A percentile compares a stretch with the other conserved stretches of the same genome.
phyloP scores from a whole-genome alignment of 352 stramenopile genomes.

The Aphanomyces euteiches region DNA sequence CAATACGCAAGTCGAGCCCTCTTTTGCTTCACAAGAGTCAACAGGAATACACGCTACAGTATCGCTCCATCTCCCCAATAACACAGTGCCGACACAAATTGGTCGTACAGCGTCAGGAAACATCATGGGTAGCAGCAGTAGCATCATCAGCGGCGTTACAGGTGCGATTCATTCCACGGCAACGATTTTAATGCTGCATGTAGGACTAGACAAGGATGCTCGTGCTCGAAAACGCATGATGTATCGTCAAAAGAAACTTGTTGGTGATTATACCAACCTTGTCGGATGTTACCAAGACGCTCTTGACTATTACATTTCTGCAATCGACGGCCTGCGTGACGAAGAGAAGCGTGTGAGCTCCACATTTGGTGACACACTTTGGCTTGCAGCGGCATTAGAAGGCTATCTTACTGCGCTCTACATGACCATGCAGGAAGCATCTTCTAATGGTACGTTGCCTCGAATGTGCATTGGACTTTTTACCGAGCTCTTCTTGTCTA shows the following conservation, averaged over 20 bases:
- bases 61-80: not conserved
- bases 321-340: slow-evolving; percentile 70
- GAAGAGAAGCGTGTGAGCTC: slow-evolving; percentile 50
- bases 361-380: slow-evolving; percentile 52
- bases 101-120: not conserved
- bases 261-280: slow-evolving; percentile 75
- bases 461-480: not conserved
- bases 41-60: not conserved
- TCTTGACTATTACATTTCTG: slow-evolving; percentile 60
- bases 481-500: slow-evolving; percentile 56
- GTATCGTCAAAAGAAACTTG: slow-evolving; percentile 66
- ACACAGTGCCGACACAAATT: not conserved
- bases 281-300: slow-evolving; percentile 61
- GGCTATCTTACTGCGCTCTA: slow-evolving; percentile 32
- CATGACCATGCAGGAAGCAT: slow-evolving; percentile 18
- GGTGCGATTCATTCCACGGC: no score
- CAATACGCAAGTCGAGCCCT: slow-evolving; percentile 70
- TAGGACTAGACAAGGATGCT: slow-evolving; percentile 36
- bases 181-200: not conserved
- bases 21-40: not conserved
- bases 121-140: not conserved
- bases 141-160: not conserved
- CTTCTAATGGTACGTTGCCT: not conserved
- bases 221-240: slow-evolving; percentile 52
- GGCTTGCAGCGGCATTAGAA: slow-evolving; percentile 78